phyloP scores from a whole-genome alignment of 1,284 basidiomycete species.

The Moesziomyces sp. region DNA sequence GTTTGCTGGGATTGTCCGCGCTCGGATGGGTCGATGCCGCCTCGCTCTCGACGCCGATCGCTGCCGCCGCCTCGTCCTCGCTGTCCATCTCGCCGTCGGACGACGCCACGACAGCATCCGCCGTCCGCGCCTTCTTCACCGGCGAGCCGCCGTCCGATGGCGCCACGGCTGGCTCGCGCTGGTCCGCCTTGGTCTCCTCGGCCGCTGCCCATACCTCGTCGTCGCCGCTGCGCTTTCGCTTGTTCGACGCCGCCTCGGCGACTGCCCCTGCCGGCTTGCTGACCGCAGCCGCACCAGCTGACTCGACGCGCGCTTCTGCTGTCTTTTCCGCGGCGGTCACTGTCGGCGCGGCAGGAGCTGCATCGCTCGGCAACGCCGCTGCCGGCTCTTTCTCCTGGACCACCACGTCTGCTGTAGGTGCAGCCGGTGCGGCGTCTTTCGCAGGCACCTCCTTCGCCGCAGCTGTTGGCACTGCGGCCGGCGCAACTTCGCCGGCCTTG shows the following conservation, averaged over 20 bases:
- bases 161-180: not conserved
- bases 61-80: constrained; percentile 41
- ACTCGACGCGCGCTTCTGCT: not conserved
- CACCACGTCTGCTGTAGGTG: constrained; percentile 38
- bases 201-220: constrained; percentile 1
- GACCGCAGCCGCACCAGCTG: not conserved
- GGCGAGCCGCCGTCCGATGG: constrained; percentile 11
- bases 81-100: constrained; percentile 35
- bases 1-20: not conserved
- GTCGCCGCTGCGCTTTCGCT: constrained; percentile 28
- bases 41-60: constrained; percentile 13
- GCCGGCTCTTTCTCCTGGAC: constrained; percentile 28
- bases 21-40: too few relatives aligned
- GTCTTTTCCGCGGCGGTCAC: not conserved
- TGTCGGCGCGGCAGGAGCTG: not conserved
- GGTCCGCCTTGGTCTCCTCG: not conserved
- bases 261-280: not conserved
- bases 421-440: constrained; percentile 6
- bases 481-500: not conserved
- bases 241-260: constrained; percentile 10
- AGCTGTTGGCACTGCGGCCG: not conserved
- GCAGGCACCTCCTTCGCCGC: constrained; percentile 2
- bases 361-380: not conserved
- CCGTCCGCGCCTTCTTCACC: constrained; percentile 26
- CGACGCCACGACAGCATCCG: constrained; percentile 6